These are phyloP conservation scores for Vicia villosa DNA, from an alignment of 306 rosid species.

Conservation along the genomic window DNA sequence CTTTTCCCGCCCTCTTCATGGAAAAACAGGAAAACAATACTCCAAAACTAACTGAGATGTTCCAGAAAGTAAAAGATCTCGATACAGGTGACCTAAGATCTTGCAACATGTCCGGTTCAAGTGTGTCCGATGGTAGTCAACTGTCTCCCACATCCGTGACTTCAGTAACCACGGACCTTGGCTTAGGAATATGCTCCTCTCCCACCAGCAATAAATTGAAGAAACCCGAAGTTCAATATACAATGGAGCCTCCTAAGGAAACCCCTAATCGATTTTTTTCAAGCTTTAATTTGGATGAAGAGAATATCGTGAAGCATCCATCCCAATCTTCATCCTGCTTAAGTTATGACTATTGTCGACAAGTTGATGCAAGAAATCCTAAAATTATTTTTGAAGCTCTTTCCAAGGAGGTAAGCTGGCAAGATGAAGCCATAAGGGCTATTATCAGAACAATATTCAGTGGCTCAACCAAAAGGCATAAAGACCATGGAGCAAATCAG, in stretches of 20 bases:
- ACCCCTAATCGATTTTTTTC: conserved; percentile 47
- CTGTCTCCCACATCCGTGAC: conserved; percentile 76
- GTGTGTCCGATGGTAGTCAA: conserved; percentile 61
- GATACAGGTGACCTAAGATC: conserved; percentile 60
- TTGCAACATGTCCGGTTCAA: conserved; percentile 74
- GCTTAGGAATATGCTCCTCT: conserved; percentile 71
- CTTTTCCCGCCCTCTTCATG: conserved; percentile 42
- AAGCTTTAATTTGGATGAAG: conserved; percentile 51
- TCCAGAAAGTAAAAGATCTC: conserved; percentile 62
- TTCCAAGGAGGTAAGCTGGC: conserved; percentile 70
- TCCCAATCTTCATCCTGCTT: conserved; percentile 60
- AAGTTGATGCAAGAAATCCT: conserved; percentile 55
- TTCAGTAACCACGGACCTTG: conserved; percentile 88
- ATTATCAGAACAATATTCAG: conserved; percentile 57
- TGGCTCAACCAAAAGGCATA: conserved; percentile 47
- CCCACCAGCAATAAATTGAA: conserved; percentile 45
- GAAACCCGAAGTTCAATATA: conserved; percentile 41
- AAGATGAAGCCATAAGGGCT: conserved; percentile 66
- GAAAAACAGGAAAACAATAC: conserved; percentile 47
- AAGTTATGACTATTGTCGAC: conserved; percentile 53
- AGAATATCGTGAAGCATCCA: conserved; percentile 45
- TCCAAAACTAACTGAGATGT: conserved; percentile 52
- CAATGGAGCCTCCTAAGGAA: conserved; percentile 49
- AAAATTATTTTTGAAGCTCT: conserved; percentile 69
- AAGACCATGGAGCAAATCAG: conserved; percentile 41